A percentile compares a stretch with the other conserved stretches of the same genome.
phyloP scores from a whole-genome alignment of 108 stramenopile species.

The Bacterosira constricta region DNA sequence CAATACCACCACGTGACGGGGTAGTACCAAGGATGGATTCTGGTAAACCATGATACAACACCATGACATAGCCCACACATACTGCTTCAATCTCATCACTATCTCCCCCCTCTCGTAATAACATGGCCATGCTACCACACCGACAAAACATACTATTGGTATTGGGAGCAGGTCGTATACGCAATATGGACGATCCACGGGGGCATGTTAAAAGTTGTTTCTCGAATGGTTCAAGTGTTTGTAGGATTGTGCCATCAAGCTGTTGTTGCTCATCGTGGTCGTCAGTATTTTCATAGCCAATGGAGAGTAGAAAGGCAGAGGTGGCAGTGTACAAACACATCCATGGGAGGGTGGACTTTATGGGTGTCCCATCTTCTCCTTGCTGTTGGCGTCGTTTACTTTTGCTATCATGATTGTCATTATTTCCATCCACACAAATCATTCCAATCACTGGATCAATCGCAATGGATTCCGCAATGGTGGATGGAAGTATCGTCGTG shows the following conservation, averaged over 20 bases:
- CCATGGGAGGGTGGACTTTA: constrained; percentile 41
- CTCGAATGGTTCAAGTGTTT: constrained; percentile 67
- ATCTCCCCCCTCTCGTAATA: constrained; percentile 27
- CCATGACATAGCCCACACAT: constrained; percentile 12
- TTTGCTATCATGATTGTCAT: constrained; percentile 1
- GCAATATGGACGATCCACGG: constrained; percentile 45
- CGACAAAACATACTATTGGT: constrained; percentile 21
- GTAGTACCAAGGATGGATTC: neutral
- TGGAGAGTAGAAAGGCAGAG: constrained; percentile 65
- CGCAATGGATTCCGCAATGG: constrained; percentile 36
- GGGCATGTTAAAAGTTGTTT: constrained; percentile 36
- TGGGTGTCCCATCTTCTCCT: constrained; percentile 4
- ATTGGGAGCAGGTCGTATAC: constrained; percentile 63
- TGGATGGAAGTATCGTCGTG: constrained; percentile 47
- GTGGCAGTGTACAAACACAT: constrained; percentile 73
- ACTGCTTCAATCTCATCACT: neutral
- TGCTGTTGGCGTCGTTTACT: neutral
- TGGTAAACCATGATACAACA: constrained; percentile 35
- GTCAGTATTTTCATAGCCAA: constrained; percentile 39
- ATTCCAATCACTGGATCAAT: constrained; percentile 69
- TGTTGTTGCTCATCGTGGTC: neutral
- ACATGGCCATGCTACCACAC: constrained; percentile 34
- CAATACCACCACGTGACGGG: neutral
- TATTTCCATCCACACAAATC: constrained; percentile 60
- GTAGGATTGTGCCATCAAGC: constrained; percentile 33